Base-by-base conservation (phyloP, 1,139 yeast genomes). In the Zhuliangozyma parablackwelliae region DNA sequence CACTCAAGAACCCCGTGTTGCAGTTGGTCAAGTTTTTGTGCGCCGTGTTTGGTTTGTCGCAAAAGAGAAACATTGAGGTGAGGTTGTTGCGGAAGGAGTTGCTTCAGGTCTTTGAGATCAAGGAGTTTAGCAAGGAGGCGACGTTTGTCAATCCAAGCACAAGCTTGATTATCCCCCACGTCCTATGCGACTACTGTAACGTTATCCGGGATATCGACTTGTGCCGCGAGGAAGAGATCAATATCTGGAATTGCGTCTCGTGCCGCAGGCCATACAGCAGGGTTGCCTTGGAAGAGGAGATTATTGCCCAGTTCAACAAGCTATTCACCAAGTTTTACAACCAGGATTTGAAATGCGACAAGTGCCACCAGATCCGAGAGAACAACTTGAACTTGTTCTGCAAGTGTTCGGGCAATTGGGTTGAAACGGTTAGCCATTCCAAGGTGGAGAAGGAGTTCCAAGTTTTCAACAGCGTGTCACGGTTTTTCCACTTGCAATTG, bases 321-420 rank as follows among this genome's bases (percentile, higher is more conserved):
- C 52, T 72, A 27, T 43, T 86, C 3, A 72, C 82, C n/a, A 64
- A 70, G 36, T 92, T 74, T 57, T 79, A 80, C 52, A 65, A 74
- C 30, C 99, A 94, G 59, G 98, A 92, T 57, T 66, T 86, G 50
- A 76, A 75, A 48, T 94, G 99, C 59, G 56, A 63, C 11, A 87
- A 85, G 55, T 94, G 98, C 61, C 71, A 75, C 30, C 77, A 72
- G 41, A 68, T 88, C 39, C 78, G 80, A 49, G 78, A 76, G 28
- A 82, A 78, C 49, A 82, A 84, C 46, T 69, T 94, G 75, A 76
- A 89, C 34, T 70, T 70, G 26, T 80, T 81, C 56, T 94, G 98
- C 59, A 65, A 74, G 28, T 94, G 98, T 57, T 89, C 98, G 0
- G 98, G 99, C 3, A 57, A 63, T 27, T 92, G 96, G 96, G 63